A percentile compares a stretch with the other conserved stretches of the same genome.
Conservation (phyloP, 2,329 filamentous ascomycete species). For the Rhynchosporium agropyri region DNA sequence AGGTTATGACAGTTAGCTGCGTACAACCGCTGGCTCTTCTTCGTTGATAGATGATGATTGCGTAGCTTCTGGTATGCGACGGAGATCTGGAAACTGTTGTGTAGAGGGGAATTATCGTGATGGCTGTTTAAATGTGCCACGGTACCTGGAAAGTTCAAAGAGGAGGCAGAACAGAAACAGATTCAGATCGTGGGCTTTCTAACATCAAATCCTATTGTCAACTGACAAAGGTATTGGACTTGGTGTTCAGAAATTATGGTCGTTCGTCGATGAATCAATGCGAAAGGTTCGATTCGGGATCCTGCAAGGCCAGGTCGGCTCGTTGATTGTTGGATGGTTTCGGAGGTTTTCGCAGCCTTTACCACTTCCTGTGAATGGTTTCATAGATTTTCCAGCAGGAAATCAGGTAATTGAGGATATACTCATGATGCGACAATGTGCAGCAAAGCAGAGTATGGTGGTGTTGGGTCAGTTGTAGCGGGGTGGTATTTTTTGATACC, state of each 20-base stretch:
- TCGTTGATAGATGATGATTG: constrained; percentile 26
- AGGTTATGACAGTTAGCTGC: constrained; percentile 20
- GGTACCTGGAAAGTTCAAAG: constrained; percentile 28
- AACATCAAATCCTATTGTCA: constrained; percentile 33
- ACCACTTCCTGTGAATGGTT: constrained; percentile 16
- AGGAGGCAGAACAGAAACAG: constrained; percentile 29
- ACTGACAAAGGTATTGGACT: constrained; percentile 34
- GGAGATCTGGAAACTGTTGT: constrained; percentile 26
- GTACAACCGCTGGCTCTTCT: not conserved
- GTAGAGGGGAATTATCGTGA: constrained; percentile 22
- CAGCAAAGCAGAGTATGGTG: constrained; percentile 16
- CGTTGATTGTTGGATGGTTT: constrained; percentile 32
- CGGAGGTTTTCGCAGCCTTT: constrained; percentile 23
- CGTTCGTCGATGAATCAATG: constrained; percentile 35
- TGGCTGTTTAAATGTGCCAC: constrained; percentile 28
- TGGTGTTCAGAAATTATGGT: constrained; percentile 29
- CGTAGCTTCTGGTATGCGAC: constrained; percentile 32
- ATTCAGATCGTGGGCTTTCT: constrained; percentile 35
- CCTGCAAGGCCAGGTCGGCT: constrained; percentile 32
- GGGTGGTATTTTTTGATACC: constrained; percentile 13
- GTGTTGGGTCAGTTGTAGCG: constrained; percentile 10
- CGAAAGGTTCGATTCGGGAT: constrained; percentile 36
- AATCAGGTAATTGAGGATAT: constrained; percentile 24
- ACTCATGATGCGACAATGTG: constrained; percentile 22
- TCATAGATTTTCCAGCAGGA: constrained; percentile 13